phyloP scores from a whole-genome alignment of 768 basidiomycete genomes.

The Leccinellum rugosiceps region DNA sequence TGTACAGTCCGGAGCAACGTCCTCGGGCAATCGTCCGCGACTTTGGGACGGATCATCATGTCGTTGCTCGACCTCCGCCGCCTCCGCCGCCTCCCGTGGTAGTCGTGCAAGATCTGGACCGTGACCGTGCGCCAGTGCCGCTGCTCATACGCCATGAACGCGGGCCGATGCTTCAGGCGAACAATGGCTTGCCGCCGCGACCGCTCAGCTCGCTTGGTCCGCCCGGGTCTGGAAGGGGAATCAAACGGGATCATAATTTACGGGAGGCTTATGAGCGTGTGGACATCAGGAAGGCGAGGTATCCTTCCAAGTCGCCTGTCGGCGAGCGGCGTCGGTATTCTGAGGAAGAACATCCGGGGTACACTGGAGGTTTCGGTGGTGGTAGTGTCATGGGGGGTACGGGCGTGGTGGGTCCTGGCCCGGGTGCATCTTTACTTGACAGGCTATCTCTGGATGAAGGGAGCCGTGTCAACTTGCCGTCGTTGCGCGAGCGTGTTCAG shows the following conservation, averaged over 20 bases:
- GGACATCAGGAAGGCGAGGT: conserved; percentile 17
- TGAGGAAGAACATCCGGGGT: conserved; percentile 6
- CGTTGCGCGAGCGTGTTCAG: conserved; percentile 40
- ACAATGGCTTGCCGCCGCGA: conserved; percentile 28
- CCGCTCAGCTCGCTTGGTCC: conserved; percentile 17
- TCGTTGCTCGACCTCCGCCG: not conserved
- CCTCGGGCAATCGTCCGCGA: conserved; percentile 12
- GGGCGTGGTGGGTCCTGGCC: not conserved
- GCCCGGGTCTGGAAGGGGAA: conserved; percentile 13
- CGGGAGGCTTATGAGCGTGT: conserved; percentile 22
- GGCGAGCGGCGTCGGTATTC: conserved; percentile 15
- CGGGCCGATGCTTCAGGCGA: conserved; percentile 26
- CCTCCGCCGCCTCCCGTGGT: conserved; percentile 1
- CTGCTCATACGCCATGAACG: conserved; percentile 32
- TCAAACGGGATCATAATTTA: conserved; percentile 15
- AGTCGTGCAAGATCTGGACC: conserved; percentile 3
- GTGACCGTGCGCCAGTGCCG: conserved; percentile 8
- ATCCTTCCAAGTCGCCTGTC: conserved; percentile 7
- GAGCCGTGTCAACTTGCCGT: conserved; percentile 11
- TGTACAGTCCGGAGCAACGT: conserved; percentile 8
- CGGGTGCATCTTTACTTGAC: conserved; percentile 37
- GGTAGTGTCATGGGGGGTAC: not conserved
- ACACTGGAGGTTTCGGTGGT: not conserved
- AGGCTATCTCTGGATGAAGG: conserved; percentile 31
- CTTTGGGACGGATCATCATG: not conserved